A percentile compares a stretch with the other conserved stretches of the same genome.
Conservation (phyloP, 2,329 filamentous ascomycete genomes). For the Colletotrichum sp. region DNA sequence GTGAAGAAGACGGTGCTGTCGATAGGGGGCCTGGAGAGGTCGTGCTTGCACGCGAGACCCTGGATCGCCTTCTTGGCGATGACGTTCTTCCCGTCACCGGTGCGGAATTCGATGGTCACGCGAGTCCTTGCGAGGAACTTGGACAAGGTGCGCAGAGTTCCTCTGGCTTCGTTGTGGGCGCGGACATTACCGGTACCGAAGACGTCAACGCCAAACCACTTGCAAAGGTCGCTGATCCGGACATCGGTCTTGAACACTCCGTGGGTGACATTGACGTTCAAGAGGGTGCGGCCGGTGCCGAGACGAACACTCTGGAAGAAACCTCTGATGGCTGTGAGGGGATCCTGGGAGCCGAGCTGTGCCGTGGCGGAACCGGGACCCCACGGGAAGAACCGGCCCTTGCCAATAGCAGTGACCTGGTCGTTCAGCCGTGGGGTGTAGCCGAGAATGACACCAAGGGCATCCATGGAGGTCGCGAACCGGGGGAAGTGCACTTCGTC, state of each 20-base stretch:
- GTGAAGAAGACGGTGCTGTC: not conserved
- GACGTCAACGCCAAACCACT: slow-evolving; percentile 7
- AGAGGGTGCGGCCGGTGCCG: slow-evolving; percentile 56
- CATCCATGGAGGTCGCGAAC: slow-evolving; percentile 52
- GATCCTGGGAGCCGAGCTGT: slow-evolving; percentile 30
- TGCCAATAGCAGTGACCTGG: slow-evolving; percentile 46
- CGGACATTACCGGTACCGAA: not conserved
- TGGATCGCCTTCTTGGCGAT: slow-evolving; percentile 26
- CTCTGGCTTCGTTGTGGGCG: not conserved
- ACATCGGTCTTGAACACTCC: slow-evolving; percentile 53
- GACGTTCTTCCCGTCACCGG: slow-evolving; percentile 22
- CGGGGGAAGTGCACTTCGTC: slow-evolving; percentile 49
- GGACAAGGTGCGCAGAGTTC: slow-evolving; percentile 32
- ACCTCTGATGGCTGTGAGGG: slow-evolving; percentile 51
- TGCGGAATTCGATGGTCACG: slow-evolving; percentile 36
- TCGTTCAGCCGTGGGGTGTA: slow-evolving; percentile 42
- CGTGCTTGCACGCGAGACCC: slow-evolving; percentile 26
- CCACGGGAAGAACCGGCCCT: slow-evolving; percentile 54
- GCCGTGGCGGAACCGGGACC: slow-evolving; percentile 29
- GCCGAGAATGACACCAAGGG: slow-evolving; percentile 57
- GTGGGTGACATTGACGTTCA: slow-evolving; percentile 62
- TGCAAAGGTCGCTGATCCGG: slow-evolving; percentile 28
- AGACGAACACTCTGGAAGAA: slow-evolving; percentile 61
- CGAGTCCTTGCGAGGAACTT: slow-evolving; percentile 44
- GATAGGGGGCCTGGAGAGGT: not conserved